Evolutionary conservation across 2,329 filamentous ascomycete genomes (phyloP).

Genomic region (Penicillium sp.): DNA sequence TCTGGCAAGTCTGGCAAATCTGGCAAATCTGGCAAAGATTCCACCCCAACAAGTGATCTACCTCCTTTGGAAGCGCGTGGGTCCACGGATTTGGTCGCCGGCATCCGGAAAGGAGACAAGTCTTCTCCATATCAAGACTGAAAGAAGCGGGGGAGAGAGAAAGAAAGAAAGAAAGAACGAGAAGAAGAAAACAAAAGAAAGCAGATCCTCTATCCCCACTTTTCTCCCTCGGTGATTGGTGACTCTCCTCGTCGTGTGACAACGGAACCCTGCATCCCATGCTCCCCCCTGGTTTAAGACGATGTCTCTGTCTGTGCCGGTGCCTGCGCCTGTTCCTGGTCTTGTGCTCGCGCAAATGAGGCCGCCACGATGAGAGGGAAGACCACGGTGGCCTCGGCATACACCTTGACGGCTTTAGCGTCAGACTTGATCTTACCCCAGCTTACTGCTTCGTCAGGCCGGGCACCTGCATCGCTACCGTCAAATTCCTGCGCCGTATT

Average conservation of each 20-base stretch:
- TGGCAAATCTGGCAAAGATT: background rate
- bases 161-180: background rate
- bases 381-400: conserved; percentile 69
- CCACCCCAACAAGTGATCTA: background rate
- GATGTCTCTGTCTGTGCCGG: conserved; percentile 12
- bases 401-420: conserved; percentile 85
- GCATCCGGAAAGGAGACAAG: too few relatives aligned
- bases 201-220: background rate
- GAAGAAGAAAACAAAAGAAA: background rate
- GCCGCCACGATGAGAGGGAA: conserved; percentile 71
- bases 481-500: conserved; percentile 98
- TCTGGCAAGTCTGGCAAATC: background rate
- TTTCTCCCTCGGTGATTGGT: background rate
- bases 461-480: conserved; percentile 90
- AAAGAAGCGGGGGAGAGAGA: background rate
- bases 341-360: conserved; percentile 60
- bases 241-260: conserved; percentile 2
- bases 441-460: conserved; percentile 94
- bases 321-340: conserved; percentile 43
- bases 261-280: conserved; percentile 16
- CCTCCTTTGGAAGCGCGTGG: background rate
- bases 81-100: background rate
- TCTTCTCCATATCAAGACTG: too few relatives aligned
- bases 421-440: conserved; percentile 98
- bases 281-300: background rate